A percentile compares a stretch with the other conserved stretches of the same genome.
phyloP scores from a whole-genome alignment of 495 filamentous ascomycete genomes.

The Viridothelium virens region DNA sequence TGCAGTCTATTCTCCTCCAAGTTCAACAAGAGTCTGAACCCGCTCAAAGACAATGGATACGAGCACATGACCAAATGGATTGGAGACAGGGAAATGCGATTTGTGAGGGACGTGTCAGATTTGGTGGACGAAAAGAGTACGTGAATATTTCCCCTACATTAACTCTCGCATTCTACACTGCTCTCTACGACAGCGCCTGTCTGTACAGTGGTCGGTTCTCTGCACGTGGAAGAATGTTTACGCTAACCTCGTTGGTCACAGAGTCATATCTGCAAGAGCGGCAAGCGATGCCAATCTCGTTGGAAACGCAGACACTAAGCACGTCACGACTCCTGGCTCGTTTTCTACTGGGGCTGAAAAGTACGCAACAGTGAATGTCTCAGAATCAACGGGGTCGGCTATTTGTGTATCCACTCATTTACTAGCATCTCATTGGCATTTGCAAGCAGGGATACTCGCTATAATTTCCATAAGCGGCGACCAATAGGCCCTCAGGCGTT shows the following conservation, averaged over 20 bases:
- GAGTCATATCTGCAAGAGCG: conserved; percentile 28
- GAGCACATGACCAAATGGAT: conserved; percentile 23
- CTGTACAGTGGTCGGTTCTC: neutral
- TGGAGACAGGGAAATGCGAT: conserved; percentile 19
- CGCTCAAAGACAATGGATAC: conserved; percentile 22
- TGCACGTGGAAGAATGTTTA: neutral
- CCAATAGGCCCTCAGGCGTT: neutral
- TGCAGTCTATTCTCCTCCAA: conserved; percentile 34
- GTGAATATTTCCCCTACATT: conserved; percentile 11
- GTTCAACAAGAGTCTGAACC: conserved; percentile 32
- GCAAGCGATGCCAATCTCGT: conserved; percentile 24
- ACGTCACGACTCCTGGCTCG: conserved; percentile 33
- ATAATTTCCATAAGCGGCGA: neutral
- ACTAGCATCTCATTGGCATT: neutral
- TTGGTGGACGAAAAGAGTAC: conserved; percentile 34
- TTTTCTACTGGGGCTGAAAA: conserved; percentile 26
- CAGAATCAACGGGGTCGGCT: neutral
- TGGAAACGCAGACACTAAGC: conserved; percentile 29
- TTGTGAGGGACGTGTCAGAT: conserved; percentile 25
- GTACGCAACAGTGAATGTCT: neutral
- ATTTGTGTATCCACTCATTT: neutral
- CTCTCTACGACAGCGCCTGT: neutral
- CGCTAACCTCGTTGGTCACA: conserved; percentile 16
- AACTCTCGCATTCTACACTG: neutral
- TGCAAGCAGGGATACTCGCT: neutral